Conservation (phyloP, 169 alveolate genomes). For the Perkinsus olseni region DNA sequence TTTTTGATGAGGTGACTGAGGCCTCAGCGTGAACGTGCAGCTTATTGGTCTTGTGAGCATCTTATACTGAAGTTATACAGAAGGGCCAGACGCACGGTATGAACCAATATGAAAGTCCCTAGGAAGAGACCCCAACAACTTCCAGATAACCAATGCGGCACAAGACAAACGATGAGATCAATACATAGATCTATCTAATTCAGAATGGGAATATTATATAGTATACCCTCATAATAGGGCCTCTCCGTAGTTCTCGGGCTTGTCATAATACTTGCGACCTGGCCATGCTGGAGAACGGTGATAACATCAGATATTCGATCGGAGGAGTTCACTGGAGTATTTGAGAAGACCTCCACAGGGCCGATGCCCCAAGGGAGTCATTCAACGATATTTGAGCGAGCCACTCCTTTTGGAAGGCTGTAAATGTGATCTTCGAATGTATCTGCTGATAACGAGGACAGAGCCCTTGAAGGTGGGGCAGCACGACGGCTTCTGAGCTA, state of each 20-base stretch:
- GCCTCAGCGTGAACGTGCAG: neutral
- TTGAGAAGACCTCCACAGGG: neutral
- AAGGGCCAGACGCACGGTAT: too few relatives aligned
- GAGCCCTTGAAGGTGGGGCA: neutral
- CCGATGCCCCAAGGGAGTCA: neutral
- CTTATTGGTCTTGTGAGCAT: too few relatives aligned
- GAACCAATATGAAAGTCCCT: too few relatives aligned
- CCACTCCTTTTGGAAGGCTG: neutral
- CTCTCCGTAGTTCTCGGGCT: neutral
- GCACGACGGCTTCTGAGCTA: neutral
- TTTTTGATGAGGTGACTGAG: too few relatives aligned
- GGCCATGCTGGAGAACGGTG: too few relatives aligned
- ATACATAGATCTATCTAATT: too few relatives aligned
- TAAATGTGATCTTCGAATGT: neutral
- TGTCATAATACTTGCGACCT: neutral
- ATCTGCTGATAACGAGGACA: neutral
- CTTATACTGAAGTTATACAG: too few relatives aligned
- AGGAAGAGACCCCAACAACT: too few relatives aligned
- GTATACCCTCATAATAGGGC: neutral
- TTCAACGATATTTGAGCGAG: neutral
- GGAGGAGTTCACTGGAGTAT: neutral
- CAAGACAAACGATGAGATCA: too few relatives aligned
- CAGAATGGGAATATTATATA: too few relatives aligned
- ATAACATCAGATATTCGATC: neutral
- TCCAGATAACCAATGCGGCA: too few relatives aligned